Conservation (phyloP, 1,284 basidiomycete genomes). For the Naganishia cerealis region DNA sequence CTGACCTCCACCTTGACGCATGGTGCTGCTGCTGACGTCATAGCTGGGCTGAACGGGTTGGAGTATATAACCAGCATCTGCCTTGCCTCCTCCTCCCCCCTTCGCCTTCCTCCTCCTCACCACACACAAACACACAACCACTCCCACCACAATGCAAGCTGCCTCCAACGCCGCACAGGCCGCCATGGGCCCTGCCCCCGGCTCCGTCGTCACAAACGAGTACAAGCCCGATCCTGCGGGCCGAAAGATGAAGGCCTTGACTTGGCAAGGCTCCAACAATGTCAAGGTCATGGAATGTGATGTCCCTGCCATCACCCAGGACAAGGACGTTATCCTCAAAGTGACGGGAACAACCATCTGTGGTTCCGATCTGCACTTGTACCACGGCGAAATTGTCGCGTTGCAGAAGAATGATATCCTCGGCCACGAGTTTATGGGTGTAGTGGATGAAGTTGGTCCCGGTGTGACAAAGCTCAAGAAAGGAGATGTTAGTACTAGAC, state of each 20-base stretch:
- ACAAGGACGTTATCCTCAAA: slow-evolving; percentile 65
- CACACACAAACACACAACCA: background rate
- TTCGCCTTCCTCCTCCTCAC: background rate
- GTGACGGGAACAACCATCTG: slow-evolving; percentile 72
- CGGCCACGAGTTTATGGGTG: slow-evolving; percentile 66
- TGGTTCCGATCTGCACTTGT: slow-evolving; percentile 65
- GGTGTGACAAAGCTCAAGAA: slow-evolving; percentile 62
- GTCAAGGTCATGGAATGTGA: slow-evolving; percentile 61
- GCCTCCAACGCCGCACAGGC: slow-evolving; percentile 29
- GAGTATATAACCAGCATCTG: too few species aligned
- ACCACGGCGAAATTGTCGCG: slow-evolving; percentile 64
- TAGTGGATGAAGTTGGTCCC: slow-evolving; percentile 59
- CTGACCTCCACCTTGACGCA: too few species aligned
- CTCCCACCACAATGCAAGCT: slow-evolving; percentile 35
- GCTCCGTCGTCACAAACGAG: slow-evolving; percentile 29
- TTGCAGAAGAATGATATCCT: slow-evolving; percentile 50
- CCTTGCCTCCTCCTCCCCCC: background rate
- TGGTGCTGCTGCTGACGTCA: too few species aligned
- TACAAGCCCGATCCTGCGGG: slow-evolving; percentile 26
- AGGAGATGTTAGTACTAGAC: slow-evolving; percentile 56
- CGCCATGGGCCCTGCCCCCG: slow-evolving; percentile 29
- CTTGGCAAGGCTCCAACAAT: slow-evolving; percentile 65
- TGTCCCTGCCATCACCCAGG: slow-evolving; percentile 67
- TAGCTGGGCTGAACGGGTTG: too few species aligned
- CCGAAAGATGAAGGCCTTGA: slow-evolving; percentile 64